Base-by-base conservation (phyloP, 768 basidiomycete species). In the Leucosporidium scottii region DNA sequence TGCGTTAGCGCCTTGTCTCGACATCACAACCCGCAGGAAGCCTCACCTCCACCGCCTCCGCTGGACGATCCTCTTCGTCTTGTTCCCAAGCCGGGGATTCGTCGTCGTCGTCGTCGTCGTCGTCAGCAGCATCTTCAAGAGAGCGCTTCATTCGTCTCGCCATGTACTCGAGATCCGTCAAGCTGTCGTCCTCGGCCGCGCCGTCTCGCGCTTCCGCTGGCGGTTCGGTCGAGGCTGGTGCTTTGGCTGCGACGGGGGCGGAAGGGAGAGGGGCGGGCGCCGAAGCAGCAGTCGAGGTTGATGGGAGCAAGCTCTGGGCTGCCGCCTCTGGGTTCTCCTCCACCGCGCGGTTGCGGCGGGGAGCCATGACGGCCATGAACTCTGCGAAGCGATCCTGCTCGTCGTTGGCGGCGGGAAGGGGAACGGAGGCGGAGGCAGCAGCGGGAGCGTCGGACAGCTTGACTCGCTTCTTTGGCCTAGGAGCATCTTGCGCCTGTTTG, bases 341-440 rank as follows among this genome's bases (percentile, higher is more conserved):
- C 13, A 83, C 84, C 65, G 85, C 86, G 30, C 39, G 57, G 70
- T 80, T 82, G 6, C 79, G 77, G 0, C 82, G 81, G 2, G 85
- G 83, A 48, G 87, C 83, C 89, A 91, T 92, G 51, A 89, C 83
- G 51, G 86, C 78, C 79, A 91, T 79, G 71, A 86, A 93, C 74
- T 88, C 84, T 25, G 86, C 84, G 1, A 87, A 78, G 59, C 84
- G 81, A 0, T 71, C 58, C 8, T 77, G 65, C 64, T 83, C 78
- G 5, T 75, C 78, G 4, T 75, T 28, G 36, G 71, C 62, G 21
- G 64, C 53, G 30, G 55, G 30, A 25, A 58, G n/a, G 44, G 59
- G 55, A 31, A 53, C 53, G 31, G 18, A 5, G 36, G 34, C 23
- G 17, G 25, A 1, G n/a, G 66, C 27, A 20, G 57, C n/a, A 9